These are phyloP conservation scores for Auricularia cornea DNA, from an alignment of 768 basidiomycete species.

Conservation along the genomic window DNA sequence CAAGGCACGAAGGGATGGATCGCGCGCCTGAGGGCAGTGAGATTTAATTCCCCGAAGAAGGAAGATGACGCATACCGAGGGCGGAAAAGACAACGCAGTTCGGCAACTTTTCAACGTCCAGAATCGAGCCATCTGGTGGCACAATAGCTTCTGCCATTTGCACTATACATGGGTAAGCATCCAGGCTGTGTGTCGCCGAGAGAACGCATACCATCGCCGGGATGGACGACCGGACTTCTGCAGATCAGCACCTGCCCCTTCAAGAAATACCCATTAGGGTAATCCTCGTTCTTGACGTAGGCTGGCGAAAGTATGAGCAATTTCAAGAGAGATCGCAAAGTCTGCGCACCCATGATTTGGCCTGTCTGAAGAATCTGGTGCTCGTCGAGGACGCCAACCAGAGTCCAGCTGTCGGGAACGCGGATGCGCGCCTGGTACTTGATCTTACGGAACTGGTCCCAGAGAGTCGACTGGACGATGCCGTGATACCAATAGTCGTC, in stretches of 20 bases:
- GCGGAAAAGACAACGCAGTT: constrained; percentile 26
- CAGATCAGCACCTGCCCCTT: constrained; percentile 56
- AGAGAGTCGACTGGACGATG: constrained; percentile 53
- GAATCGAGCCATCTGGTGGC: constrained; percentile 36
- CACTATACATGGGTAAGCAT: constrained; percentile 16
- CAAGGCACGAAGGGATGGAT: constrained; percentile 60
- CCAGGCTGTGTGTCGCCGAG: no score
- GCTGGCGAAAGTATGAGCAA: not conserved
- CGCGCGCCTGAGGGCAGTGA: constrained; percentile 36
- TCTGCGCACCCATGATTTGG: constrained; percentile 47
- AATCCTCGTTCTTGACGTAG: constrained; percentile 2
- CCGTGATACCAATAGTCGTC: constrained; percentile 51
- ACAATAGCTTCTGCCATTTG: constrained; percentile 55
- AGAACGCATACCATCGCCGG: constrained; percentile 47
- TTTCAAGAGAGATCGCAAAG: constrained; percentile 50
- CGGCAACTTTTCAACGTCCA: constrained; percentile 39
- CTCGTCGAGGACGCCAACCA: constrained; percentile 81
- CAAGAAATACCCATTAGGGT: constrained; percentile 38
- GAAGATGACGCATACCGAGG: not conserved
- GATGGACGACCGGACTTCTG: constrained; percentile 66
- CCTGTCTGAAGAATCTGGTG: constrained; percentile 41
- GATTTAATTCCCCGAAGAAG: not conserved
- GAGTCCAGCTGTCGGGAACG: constrained; percentile 54
- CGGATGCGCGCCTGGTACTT: constrained; percentile 70
- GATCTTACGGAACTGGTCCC: constrained; percentile 59